These are phyloP conservation scores for Leucogyrophana mollusca DNA, from an alignment of 768 basidiomycete species.

Conservation along the genomic window DNA sequence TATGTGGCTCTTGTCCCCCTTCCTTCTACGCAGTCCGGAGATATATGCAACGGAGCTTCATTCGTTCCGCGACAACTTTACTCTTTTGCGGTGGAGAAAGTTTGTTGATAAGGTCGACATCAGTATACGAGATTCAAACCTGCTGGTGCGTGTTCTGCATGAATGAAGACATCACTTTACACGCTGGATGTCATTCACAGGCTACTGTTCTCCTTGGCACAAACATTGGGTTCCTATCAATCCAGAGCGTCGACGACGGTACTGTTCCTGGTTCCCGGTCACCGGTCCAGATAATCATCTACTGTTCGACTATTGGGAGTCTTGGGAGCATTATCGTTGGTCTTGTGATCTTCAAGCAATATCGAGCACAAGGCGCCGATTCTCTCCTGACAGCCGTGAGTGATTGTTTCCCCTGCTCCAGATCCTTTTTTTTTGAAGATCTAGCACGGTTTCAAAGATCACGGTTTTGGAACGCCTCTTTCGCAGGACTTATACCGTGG, in stretches of 20 bases:
- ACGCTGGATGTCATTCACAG: slow-evolving; percentile 9
- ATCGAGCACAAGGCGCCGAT: slow-evolving; percentile 29
- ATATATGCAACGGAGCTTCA: slow-evolving; percentile 26
- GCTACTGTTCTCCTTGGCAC: slow-evolving; percentile 28
- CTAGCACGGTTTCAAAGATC: slow-evolving; percentile 15
- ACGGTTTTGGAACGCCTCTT: slow-evolving; percentile 25
- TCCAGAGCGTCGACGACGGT: slow-evolving; percentile 6
- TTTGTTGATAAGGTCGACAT: slow-evolving; percentile 29
- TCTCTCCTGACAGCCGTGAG: slow-evolving; percentile 29
- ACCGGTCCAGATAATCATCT: slow-evolving; percentile 21
- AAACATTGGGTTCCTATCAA: slow-evolving; percentile 22
- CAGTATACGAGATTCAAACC: slow-evolving; percentile 30
- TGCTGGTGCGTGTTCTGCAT: slow-evolving; percentile 19
- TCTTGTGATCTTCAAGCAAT: slow-evolving; percentile 30
- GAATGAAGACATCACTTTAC: too few relatives aligned
- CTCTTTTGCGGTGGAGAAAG: slow-evolving; percentile 22
- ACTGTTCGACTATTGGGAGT: slow-evolving; percentile 26
- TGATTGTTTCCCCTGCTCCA: neutral
- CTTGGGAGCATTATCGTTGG: slow-evolving; percentile 28
- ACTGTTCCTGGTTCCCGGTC: slow-evolving; percentile 10
- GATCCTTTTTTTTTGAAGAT: too few relatives aligned
- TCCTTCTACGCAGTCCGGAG: slow-evolving; percentile 25
- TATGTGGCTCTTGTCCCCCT: slow-evolving; percentile 16
- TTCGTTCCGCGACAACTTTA: slow-evolving; percentile 25
- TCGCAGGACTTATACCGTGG: slow-evolving; percentile 25